Evolutionary conservation across 345 rosid species (phyloP).

Genomic region (Melaleuca quinquenervia): DNA sequence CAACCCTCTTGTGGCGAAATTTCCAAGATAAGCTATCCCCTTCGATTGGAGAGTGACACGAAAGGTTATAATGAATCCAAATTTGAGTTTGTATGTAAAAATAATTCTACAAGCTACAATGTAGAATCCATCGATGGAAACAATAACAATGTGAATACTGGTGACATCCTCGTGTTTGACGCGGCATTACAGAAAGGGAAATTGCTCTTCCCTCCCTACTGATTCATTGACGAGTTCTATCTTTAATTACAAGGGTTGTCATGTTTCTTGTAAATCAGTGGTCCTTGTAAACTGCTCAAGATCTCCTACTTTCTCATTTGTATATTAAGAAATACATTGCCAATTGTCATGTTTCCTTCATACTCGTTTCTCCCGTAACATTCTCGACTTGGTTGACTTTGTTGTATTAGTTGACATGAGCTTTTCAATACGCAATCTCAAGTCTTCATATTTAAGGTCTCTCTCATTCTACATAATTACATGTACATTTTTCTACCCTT

Average conservation of each 20-base stretch:
- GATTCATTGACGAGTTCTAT: background rate
- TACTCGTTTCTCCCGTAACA: background rate
- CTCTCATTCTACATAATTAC: background rate
- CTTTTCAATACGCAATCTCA: too few species aligned
- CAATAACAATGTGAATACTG: background rate
- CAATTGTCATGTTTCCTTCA: too few species aligned
- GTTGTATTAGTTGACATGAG: background rate
- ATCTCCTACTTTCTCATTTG: background rate
- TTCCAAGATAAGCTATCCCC: background rate
- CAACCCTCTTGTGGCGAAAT: background rate
- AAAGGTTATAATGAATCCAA: background rate
- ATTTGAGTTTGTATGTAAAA: background rate
- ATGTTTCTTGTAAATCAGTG: background rate
- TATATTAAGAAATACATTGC: too few species aligned
- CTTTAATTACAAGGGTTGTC: background rate
- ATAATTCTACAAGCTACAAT: background rate
- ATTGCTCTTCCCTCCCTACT: background rate
- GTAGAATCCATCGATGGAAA: background rate
- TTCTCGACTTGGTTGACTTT: background rate
- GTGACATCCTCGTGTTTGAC: background rate
- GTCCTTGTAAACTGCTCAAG: background rate
- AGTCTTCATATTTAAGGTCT: background rate
- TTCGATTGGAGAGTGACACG: background rate
- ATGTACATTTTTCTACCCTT: background rate
- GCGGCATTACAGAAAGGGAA: background rate